Base-by-base conservation (phyloP, 148 eudicot genomes). In the Persicaria tinctoria region DNA sequence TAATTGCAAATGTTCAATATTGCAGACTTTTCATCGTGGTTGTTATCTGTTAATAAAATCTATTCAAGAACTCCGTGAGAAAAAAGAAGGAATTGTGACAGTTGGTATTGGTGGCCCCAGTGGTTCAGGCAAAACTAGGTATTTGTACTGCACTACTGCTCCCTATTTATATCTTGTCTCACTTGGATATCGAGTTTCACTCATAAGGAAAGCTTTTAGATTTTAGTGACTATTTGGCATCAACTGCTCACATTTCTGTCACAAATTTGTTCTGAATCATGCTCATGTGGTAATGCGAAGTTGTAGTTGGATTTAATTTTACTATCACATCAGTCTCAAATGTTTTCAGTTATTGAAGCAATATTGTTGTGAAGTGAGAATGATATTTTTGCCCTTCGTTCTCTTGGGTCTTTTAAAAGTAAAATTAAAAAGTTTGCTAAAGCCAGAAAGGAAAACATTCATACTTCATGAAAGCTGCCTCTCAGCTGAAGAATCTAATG, bases 41-140 rank as follows among this genome's bases (percentile, higher is more conserved):
- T 89, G 89, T 73, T 92, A 95, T 83, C 89, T 95, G 89, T 79
- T 95, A 68, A 90, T 95, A 23, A 95, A 92, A 82, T 92, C 99
- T 17, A 84, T 95, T 69, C 99, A 95, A 87, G 99, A 95, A 69
- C 93, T 95, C 18, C 89, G 99, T 51, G 97, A 85, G 80, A 92
- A 87, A 82, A 86, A 90, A 74, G 90, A 90, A 64, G 92, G 97
- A 73, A 72, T 90, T 54, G 97, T 95, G 51, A 90, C 93, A 6
- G 96, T 95, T 56, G 99, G 99, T 59, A 95, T 95, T 74, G 99
- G 99, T 64, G 99, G 99, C 79, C 99, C 99, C 3, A 92, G 93
- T 83, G 99, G 99, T 55, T 95, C 97, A 0, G 99, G 99, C 72
- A 95, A 95, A 89, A 72, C 99, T 46, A 95, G 99, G 99, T 92